phyloP scores from a whole-genome alignment of 1,284 basidiomycete genomes.

The Fomes fomentarius region DNA sequence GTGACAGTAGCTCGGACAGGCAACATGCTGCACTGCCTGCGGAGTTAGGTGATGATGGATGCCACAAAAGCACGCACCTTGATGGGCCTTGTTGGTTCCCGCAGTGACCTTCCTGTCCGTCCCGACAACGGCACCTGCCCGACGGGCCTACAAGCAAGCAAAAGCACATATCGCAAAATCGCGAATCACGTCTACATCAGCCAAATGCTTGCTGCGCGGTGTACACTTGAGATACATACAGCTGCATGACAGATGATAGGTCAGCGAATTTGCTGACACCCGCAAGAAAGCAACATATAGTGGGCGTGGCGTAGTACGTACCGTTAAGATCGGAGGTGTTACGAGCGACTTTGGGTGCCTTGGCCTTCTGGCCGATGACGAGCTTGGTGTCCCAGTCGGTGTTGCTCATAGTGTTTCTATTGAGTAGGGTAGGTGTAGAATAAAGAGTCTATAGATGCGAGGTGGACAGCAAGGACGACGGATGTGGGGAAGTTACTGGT shows the following conservation, averaged over 20 bases:
- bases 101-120: constrained; percentile 77
- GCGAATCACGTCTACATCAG: constrained; percentile 3
- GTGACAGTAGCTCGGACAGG: too few species aligned
- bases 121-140: constrained; percentile 70
- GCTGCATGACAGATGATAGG: constrained; percentile 38
- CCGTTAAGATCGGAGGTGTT: constrained; percentile 75
- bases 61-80: constrained; percentile 45
- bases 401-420: constrained; percentile 37
- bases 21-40: neutral
- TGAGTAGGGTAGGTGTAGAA: constrained; percentile 2
- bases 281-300: neutral
- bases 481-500: constrained; percentile 15
- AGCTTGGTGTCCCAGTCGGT: constrained; percentile 72
- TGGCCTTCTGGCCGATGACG: constrained; percentile 79
- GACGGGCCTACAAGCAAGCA: constrained; percentile 55
- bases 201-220: neutral
- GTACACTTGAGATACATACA: constrained; percentile 40
- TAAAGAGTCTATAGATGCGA: neutral
- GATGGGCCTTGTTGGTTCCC: constrained; percentile 74
- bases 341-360: constrained; percentile 70
- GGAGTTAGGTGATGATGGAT: neutral
- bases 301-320: constrained; percentile 47
- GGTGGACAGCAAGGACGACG: constrained; percentile 6
- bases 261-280: constrained; percentile 10
- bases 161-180: too few species aligned